Percentiles rank a stretch among this genome's conserved stretches.
These are phyloP conservation scores for Macrophomina phaseolina DNA, from an alignment of 2,329 filamentous ascomycete genomes.

Conservation along the genomic window DNA sequence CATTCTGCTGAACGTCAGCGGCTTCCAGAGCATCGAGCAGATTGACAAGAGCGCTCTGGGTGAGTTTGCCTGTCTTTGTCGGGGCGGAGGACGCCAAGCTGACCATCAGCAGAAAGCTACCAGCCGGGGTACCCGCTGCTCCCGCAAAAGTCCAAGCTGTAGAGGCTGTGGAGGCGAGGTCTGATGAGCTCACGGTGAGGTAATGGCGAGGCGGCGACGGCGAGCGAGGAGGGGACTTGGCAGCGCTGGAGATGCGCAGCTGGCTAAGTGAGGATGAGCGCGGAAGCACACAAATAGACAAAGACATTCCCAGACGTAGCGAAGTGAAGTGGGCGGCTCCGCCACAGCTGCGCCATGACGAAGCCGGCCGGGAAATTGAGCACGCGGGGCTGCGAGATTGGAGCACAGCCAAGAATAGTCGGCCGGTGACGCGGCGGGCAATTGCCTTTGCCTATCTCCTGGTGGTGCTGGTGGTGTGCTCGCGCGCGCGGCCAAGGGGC, in stretches of 20 bases:
- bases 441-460: not conserved
- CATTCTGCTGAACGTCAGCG: slow-evolving; percentile 65
- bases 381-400: slow-evolving; percentile 4
- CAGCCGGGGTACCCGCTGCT: slow-evolving; percentile 36
- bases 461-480: slow-evolving; percentile 12
- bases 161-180: not conserved
- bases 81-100: not conserved
- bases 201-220: not conserved
- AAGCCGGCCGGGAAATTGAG: slow-evolving; percentile 5
- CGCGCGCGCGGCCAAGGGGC: slow-evolving; percentile 10
- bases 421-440: not conserved
- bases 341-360: slow-evolving; percentile 1
- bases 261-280: slow-evolving; percentile 17
- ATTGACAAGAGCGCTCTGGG: slow-evolving; percentile 51
- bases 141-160: slow-evolving; percentile 36
- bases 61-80: slow-evolving; percentile 24
- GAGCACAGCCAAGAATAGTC: slow-evolving; percentile 17
- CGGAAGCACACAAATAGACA: slow-evolving; percentile 4
- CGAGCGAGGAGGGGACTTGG: not conserved
- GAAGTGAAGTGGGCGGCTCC: slow-evolving; percentile 11
- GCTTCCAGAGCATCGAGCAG: slow-evolving; percentile 59
- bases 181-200: not conserved
- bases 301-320: slow-evolving; percentile 18
- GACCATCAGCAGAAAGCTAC: slow-evolving; percentile 31
- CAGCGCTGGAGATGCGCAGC: not conserved